Evolutionary conservation across 2,329 filamentous ascomycete species (phyloP).

Genomic region (Dactylellina cionopaga): DNA sequence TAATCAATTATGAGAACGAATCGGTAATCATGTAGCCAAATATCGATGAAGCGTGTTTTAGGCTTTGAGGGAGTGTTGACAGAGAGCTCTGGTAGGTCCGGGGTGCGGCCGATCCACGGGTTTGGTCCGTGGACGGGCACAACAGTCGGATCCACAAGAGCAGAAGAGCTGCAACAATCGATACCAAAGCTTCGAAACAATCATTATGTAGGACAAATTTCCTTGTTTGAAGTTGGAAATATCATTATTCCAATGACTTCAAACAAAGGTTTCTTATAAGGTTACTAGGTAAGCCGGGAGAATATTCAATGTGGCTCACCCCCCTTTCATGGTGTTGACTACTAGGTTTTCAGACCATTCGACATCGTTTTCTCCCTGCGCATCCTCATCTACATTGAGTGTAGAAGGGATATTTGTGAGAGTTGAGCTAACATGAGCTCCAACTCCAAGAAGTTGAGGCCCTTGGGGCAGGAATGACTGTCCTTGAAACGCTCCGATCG

Average conservation of each 20-base stretch:
- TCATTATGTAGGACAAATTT: too few species aligned
- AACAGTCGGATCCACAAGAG: too few species aligned
- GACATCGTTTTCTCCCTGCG: slow-evolving; percentile 44
- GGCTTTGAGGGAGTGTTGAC: too few species aligned
- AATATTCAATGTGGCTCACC: slow-evolving; percentile 4
- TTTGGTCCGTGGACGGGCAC: too few species aligned
- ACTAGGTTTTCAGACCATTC: slow-evolving; percentile 44
- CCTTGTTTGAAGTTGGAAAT: too few species aligned
- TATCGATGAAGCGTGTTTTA: too few species aligned
- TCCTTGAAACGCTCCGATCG: slow-evolving; percentile 8
- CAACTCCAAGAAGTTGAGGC: slow-evolving; percentile 37
- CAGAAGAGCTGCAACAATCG: too few species aligned
- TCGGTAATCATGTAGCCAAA: too few species aligned
- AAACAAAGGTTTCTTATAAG: background rate
- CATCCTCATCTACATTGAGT: slow-evolving; percentile 46
- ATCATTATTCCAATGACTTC: background rate
- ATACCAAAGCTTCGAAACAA: too few species aligned
- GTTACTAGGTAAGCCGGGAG: background rate
- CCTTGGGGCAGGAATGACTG: slow-evolving; percentile 23
- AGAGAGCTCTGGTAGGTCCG: too few species aligned
- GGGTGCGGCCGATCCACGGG: too few species aligned
- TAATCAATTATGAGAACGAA: too few species aligned
- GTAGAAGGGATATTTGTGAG: slow-evolving; percentile 42
- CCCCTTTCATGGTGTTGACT: slow-evolving; percentile 37
- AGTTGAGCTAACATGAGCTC: slow-evolving; percentile 34